Evolutionary conservation across 257 asterid genomes (phyloP).

Genomic region (Salvia hispanica): DNA sequence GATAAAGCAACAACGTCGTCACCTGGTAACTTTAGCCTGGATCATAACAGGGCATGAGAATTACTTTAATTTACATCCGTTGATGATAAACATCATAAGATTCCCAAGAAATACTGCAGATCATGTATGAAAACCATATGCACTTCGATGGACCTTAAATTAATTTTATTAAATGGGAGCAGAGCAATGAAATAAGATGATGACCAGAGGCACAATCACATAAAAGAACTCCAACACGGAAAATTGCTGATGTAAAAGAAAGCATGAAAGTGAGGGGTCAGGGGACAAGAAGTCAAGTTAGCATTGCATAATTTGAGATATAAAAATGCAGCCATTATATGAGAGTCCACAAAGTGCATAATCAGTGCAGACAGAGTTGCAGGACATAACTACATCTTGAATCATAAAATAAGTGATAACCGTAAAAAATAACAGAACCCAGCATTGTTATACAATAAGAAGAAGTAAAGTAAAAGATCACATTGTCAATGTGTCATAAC

Average conservation of each 20-base stretch:
- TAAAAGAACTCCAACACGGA: slow-evolving; percentile 20
- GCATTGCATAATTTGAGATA: neutral
- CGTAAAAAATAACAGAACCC: slow-evolving; percentile 18
- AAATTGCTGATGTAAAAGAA: neutral
- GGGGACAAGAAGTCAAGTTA: neutral
- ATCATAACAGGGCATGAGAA: slow-evolving; percentile 22
- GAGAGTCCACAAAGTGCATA: neutral
- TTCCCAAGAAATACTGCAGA: slow-evolving; percentile 8
- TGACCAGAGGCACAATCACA: neutral
- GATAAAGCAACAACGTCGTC: slow-evolving; percentile 57
- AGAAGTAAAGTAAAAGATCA: slow-evolving; percentile 13
- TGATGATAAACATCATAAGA: slow-evolving; percentile 11
- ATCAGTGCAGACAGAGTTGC: neutral
- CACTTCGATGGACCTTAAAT: slow-evolving; percentile 12
- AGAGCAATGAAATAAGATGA: too few species aligned
- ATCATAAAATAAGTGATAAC: neutral
- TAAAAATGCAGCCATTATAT: neutral
- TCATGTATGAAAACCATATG: slow-evolving; percentile 3
- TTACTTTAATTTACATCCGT: slow-evolving; percentile 9
- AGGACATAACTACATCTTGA: neutral
- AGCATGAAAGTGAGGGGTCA: neutral
- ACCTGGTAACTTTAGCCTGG: slow-evolving; percentile 70
- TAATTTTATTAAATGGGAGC: slow-evolving; percentile 4
- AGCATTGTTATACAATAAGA: slow-evolving; percentile 12
- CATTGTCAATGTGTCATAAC: slow-evolving; percentile 1